Base-by-base conservation (phyloP, 306 rosid species). In the Cicer chorassanicum region DNA sequence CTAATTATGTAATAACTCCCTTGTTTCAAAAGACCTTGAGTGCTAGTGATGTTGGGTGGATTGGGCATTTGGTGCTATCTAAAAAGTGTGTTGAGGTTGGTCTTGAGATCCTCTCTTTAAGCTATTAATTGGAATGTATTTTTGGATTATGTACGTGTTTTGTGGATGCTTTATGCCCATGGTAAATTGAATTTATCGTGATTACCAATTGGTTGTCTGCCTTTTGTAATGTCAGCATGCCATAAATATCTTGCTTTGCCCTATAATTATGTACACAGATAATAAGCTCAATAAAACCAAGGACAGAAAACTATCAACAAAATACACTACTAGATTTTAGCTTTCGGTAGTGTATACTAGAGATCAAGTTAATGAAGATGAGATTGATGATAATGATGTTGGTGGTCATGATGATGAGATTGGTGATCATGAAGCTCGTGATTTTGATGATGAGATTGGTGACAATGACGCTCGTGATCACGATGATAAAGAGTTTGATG, bases 81-180 rank as follows among this genome's bases (percentile, higher is more conserved):
- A 95, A 95, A 84, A 95, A 95, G 83, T 95, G 99, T 85, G 99
- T 98, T 2, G 99, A 95, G 99, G 99, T 92, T 78, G 72, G 94
- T 77, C 65, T 34, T 78, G 73, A 69, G 80, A 75, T 83, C 70
- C 80, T 29, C 62, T 63, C 42, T 81, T 72, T 14, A 42, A 81
- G 80, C 80, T 78, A 29, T 49, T 61, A 3, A 5, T 62, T 43
- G 55, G 72, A 18, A 71, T 44, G 7, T 70, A 48, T 73, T 49
- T 76, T 70, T 78, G 70, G 72, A 48, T 71, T 71, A 42, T 74
- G 50, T 40, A 60, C 44, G 13, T 41, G 46, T 72, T 14, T 9
- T 38, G 18, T 53, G 42, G 53, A 60, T 81, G 65, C 68, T 42
- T 65, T 40, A 49, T 70, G 42, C 44, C 68, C 68, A 21, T 38